phyloP scores from a whole-genome alignment of 352 stramenopile species.

The Pythium volutum region DNA sequence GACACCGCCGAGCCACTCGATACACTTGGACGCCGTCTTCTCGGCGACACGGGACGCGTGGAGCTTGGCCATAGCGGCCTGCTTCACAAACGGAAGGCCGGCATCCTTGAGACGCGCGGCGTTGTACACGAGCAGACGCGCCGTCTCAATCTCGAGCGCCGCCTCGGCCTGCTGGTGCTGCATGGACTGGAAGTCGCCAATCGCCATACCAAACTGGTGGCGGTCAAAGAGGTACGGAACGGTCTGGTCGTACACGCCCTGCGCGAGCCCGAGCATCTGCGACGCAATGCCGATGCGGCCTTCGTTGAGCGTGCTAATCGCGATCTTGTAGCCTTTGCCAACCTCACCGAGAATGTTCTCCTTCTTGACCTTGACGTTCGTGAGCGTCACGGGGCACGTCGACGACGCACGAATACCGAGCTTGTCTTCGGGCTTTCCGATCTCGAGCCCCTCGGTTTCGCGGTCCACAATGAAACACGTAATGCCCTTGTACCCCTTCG shows the following conservation, averaged over 20 bases:
- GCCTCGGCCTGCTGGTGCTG: slow-evolving; percentile 96
- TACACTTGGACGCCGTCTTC: slow-evolving; percentile 93
- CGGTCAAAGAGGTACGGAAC: slow-evolving; percentile 96
- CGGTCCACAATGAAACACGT: slow-evolving; percentile 98
- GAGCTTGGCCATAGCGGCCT: slow-evolving; percentile 97
- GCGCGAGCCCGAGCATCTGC: slow-evolving; percentile 96
- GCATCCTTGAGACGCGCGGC: slow-evolving; percentile 93
- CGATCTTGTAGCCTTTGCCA: slow-evolving; percentile 96
- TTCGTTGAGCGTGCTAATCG: slow-evolving; percentile 97
- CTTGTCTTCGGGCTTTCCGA: slow-evolving; percentile 96
- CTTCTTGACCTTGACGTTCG: slow-evolving; percentile 92
- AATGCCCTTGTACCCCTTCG: slow-evolving; percentile 96
- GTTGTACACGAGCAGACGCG: slow-evolving; percentile 94
- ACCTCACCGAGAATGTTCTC: slow-evolving; percentile 93
- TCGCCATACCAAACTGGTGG: slow-evolving; percentile 93
- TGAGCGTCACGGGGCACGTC: slow-evolving; percentile 94
- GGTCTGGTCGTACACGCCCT: slow-evolving; percentile 94
- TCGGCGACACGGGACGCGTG: slow-evolving; percentile 94
- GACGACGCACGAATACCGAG: slow-evolving; percentile 95
- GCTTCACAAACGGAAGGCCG: slow-evolving; percentile 94
- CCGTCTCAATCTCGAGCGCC: slow-evolving; percentile 93
- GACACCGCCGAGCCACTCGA: slow-evolving; percentile 95
- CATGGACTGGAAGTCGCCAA: slow-evolving; percentile 96
- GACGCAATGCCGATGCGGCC: slow-evolving; percentile 96
- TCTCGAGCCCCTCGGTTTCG: slow-evolving; percentile 88